Conservation (phyloP, 352 stramenopile genomes). For the Globisporangium acanthophoron region DNA sequence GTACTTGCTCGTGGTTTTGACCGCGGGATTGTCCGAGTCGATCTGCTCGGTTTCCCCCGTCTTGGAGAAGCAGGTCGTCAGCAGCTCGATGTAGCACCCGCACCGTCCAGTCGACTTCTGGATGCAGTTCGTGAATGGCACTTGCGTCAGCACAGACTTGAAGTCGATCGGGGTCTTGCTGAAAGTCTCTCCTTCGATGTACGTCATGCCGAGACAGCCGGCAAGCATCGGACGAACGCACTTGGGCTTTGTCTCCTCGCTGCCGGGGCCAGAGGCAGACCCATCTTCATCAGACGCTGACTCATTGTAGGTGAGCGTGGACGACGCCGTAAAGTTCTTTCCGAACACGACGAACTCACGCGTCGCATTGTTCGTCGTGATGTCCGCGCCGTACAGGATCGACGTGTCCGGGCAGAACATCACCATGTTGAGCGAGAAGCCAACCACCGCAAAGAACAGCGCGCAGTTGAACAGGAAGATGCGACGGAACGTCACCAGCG, state of each 20-base stretch:
- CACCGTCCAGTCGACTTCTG: conserved; percentile 54
- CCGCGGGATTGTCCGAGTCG: conserved; percentile 24
- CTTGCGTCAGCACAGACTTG: conserved; percentile 48
- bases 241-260: conserved; percentile 8
- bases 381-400: conserved; percentile 65
- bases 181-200: conserved; percentile 17
- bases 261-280: conserved; percentile 19
- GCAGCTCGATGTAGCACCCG: conserved; percentile 60
- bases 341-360: conserved; percentile 57
- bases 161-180: conserved; percentile 49
- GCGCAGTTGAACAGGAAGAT: conserved; percentile 83
- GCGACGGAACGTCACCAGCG: conserved; percentile 44
- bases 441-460: conserved; percentile 58
- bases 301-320: conserved; percentile 19
- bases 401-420: conserved; percentile 73
- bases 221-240: conserved; percentile 69
- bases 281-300: conserved; percentile 18
- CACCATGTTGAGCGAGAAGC: conserved; percentile 70
- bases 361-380: conserved; percentile 29
- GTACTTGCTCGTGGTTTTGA: conserved; percentile 31
- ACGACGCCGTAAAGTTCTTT: conserved; percentile 50
- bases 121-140: conserved; percentile 72
- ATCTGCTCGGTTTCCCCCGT: conserved; percentile 33
- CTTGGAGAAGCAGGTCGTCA: conserved; percentile 62
- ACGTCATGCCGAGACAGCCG: conserved; percentile 59